Evolutionary conservation across 177 flowering plant species (phyloP).

Genomic region (Vitis hybrid): DNA sequence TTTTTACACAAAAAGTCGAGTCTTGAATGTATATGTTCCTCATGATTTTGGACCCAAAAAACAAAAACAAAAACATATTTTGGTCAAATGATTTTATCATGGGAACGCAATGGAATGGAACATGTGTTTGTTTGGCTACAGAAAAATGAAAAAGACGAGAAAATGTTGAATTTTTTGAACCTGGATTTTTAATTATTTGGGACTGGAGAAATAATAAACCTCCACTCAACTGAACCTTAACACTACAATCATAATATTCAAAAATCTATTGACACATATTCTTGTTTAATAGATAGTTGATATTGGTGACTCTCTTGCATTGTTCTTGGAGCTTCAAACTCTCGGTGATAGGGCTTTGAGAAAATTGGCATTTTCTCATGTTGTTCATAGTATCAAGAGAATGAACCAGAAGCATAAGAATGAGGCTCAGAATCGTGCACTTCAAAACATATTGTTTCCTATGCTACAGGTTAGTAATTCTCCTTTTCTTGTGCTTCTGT

Average conservation of each 20-base stretch:
- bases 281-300: constrained; percentile 51
- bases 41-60: too few relatives aligned
- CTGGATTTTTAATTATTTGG: not conserved
- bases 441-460: constrained; percentile 67
- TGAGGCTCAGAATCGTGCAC: constrained; percentile 61
- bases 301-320: constrained; percentile 55
- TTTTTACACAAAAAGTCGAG: not conserved
- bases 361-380: constrained; percentile 79
- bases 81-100: too few relatives aligned
- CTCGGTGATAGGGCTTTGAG: constrained; percentile 59
- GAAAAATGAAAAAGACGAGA: too few relatives aligned
- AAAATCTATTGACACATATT: not conserved
- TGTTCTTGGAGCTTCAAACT: constrained; percentile 89
- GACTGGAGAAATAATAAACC: too few relatives aligned
- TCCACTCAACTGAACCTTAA: not conserved
- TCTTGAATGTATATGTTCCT: not conserved
- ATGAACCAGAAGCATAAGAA: constrained; percentile 89
- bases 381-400: constrained; percentile 67
- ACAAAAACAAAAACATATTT: too few relatives aligned
- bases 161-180: too few relatives aligned
- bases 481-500: not conserved
- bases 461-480: constrained; percentile 58
- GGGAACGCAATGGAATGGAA: too few relatives aligned
- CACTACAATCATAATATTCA: not conserved
- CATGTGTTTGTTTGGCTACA: not conserved